These are phyloP conservation scores for Nigrospora sphaerica DNA, from an alignment of 2,329 filamentous ascomycete species.

Conservation along the genomic window DNA sequence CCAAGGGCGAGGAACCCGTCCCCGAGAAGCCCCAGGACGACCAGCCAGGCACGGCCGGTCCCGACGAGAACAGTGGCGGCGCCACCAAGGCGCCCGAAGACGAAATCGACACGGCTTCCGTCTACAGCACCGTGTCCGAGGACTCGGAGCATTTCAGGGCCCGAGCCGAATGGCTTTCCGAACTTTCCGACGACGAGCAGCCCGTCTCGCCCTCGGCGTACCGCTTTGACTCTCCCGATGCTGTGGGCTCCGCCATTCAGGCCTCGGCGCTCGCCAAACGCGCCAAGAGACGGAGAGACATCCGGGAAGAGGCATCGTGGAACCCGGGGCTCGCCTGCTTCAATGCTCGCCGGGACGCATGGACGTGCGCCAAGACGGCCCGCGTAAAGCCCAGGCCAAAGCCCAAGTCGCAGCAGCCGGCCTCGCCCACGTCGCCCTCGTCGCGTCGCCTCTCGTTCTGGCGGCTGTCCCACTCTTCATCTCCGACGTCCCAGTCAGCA, in stretches of 20 bases:
- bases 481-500: conserved; percentile 21
- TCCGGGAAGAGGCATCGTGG: conserved; percentile 63
- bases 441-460: conserved; percentile 44
- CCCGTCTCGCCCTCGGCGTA: conserved; percentile 33
- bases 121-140: conserved; percentile 38
- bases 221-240: conserved; percentile 43
- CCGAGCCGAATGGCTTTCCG: conserved; percentile 50
- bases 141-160: conserved; percentile 42
- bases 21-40: conserved; percentile 3
- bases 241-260: conserved; percentile 34
- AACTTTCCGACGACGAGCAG: conserved; percentile 43
- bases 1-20: background rate
- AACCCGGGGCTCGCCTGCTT: conserved; percentile 81
- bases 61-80: background rate
- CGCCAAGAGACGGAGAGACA: conserved; percentile 47
- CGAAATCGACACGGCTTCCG: conserved; percentile 35
- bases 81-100: conserved; percentile 30
- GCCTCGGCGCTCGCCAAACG: conserved; percentile 39
- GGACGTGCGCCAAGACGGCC: conserved; percentile 69
- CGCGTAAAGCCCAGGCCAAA: conserved; percentile 41
- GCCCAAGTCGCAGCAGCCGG: background rate
- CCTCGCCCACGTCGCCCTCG: conserved; percentile 32
- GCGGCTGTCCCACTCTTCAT: conserved; percentile 34
- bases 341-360: conserved; percentile 68
- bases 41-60: background rate